phyloP scores from a whole-genome alignment of 2,329 filamentous ascomycete species.

The Beauveria asiatica region DNA sequence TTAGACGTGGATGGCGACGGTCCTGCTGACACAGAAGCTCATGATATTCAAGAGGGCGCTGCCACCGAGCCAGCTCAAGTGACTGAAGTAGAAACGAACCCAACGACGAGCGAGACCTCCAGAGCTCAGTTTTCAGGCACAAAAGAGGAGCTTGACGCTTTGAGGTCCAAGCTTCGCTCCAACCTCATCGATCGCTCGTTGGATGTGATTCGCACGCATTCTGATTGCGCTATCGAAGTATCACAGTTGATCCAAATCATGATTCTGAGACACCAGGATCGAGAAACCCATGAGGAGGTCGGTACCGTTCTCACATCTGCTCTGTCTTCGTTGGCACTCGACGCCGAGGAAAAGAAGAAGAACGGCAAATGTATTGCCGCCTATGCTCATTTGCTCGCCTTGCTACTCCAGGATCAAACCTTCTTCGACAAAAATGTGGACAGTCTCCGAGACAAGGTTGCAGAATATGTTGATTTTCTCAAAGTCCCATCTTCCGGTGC shows the following conservation, averaged over 20 bases:
- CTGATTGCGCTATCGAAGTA: constrained; percentile 82
- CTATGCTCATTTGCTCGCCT: constrained; percentile 82
- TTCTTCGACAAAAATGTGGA: constrained; percentile 74
- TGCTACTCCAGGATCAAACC: constrained; percentile 72
- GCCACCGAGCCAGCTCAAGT: background rate
- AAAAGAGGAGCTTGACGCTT: constrained; percentile 70
- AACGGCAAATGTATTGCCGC: constrained; percentile 62
- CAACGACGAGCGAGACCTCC: background rate
- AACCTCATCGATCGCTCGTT: constrained; percentile 83
- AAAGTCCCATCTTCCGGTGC: constrained; percentile 58
- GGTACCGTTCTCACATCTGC: constrained; percentile 78
- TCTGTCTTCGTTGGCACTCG: constrained; percentile 58
- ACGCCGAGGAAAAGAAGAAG: constrained; percentile 57
- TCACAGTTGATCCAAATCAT: constrained; percentile 76
- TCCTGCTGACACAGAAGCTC: constrained; percentile 15
- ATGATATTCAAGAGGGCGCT: background rate
- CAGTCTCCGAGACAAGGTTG: constrained; percentile 68
- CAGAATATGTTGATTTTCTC: constrained; percentile 70
- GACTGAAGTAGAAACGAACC: background rate
- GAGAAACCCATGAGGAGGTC: constrained; percentile 59
- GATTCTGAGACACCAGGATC: constrained; percentile 48
- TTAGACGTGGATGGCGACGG: constrained; percentile 23
- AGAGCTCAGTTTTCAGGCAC: constrained; percentile 24
- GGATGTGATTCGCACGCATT: constrained; percentile 81
- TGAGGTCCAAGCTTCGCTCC: constrained; percentile 62